phyloP scores from a whole-genome alignment of 345 rosid species.

The Cardiospermum halicacabum region DNA sequence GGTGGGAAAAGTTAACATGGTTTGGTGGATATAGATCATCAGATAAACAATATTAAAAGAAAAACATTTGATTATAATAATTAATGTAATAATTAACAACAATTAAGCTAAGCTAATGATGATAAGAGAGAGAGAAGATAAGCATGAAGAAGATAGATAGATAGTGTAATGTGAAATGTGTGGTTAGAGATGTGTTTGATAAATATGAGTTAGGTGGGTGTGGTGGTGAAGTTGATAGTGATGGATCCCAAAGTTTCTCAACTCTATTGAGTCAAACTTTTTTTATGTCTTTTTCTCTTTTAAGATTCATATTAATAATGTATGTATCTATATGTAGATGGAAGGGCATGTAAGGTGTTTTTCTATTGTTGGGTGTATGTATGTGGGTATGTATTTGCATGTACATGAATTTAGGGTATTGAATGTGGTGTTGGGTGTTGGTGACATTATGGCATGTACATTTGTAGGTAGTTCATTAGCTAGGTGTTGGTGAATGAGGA shows the following conservation, averaged over 20 bases:
- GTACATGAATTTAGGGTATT: no score
- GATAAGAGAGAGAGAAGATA: background rate
- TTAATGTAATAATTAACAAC: no score
- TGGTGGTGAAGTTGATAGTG: background rate
- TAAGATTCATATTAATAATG: background rate
- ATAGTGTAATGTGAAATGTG: background rate
- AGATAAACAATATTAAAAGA: no score
- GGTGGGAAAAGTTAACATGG: conserved; percentile 20
- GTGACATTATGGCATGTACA: no score
- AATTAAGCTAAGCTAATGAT: no score
- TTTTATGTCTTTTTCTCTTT: background rate
- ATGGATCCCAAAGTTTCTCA: conserved; percentile 5
- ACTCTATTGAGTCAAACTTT: background rate
- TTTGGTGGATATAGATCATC: conserved; percentile 24
- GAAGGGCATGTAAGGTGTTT: no score
- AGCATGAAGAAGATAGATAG: background rate
- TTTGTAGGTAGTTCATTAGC: no score
- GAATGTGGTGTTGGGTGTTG: no score
- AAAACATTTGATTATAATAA: no score
- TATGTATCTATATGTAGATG: background rate
- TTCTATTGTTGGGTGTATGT: no score
- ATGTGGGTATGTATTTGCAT: no score
- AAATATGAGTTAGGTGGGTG: conserved; percentile 5
- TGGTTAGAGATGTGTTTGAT: conserved; percentile 3
- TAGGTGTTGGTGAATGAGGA: no score